phyloP scores from a whole-genome alignment of 1,284 basidiomycete genomes.

The Phenoliferia sp. region DNA sequence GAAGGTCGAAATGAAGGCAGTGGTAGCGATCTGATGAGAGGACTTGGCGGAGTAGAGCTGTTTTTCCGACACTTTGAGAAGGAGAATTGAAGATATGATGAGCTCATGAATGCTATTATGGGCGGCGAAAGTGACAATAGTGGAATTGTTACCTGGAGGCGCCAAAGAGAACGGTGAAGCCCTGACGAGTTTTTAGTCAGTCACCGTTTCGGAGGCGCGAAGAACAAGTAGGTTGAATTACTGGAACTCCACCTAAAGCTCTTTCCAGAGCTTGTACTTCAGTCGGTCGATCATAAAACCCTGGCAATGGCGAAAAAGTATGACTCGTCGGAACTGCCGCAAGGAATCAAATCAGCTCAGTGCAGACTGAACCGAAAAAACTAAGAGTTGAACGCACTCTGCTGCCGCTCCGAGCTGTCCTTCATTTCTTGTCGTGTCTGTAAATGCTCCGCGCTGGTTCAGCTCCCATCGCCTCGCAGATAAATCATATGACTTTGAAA shows the following conservation, averaged over 20 bases:
- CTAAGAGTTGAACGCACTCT: slow-evolving; percentile 18
- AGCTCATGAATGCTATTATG: not conserved
- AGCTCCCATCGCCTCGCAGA: not conserved
- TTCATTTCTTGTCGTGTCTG: slow-evolving; percentile 58
- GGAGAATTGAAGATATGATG: not conserved
- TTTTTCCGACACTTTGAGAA: slow-evolving; percentile 59
- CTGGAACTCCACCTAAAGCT: slow-evolving; percentile 48
- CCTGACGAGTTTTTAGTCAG: slow-evolving; percentile 49
- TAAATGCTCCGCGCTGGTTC: not conserved
- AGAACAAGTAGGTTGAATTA: slow-evolving; percentile 39
- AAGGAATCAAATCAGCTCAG: not conserved
- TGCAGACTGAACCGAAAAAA: no score
- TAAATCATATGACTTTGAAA: not conserved
- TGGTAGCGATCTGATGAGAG: slow-evolving; percentile 61
- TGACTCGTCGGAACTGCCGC: slow-evolving; percentile 53
- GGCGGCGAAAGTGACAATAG: not conserved
- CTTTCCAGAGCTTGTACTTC: slow-evolving; percentile 62
- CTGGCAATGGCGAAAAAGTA: slow-evolving; percentile 67
- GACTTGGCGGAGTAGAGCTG: slow-evolving; percentile 68
- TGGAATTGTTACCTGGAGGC: slow-evolving; percentile 59
- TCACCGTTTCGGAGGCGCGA: not conserved
- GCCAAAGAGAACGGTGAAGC: slow-evolving; percentile 72
- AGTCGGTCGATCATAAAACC: slow-evolving; percentile 62
- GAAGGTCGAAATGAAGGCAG: slow-evolving; percentile 70
- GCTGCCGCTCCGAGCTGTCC: slow-evolving; percentile 44